Evolutionary conservation across 2,329 filamentous ascomycete genomes (phyloP).

Genomic region (Fusarium solani-melongenae): DNA sequence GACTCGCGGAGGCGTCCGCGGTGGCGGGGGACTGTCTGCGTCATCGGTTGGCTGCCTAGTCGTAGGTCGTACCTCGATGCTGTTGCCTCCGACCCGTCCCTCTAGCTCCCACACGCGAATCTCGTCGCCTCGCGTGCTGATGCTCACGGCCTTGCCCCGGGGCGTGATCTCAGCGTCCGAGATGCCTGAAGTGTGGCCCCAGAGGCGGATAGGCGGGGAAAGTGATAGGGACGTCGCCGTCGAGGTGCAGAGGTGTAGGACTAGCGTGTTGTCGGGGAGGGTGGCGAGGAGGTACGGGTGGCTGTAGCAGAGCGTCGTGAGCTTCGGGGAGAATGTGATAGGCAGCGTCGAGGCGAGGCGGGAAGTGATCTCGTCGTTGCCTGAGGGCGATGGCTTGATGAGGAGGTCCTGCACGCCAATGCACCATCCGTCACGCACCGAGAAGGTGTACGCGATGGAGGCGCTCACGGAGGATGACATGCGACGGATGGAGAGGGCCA

Average conservation of each 20-base stretch:
- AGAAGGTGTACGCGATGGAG: slow-evolving; percentile 87
- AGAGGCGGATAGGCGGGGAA: slow-evolving; percentile 79
- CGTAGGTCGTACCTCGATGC: slow-evolving; percentile 62
- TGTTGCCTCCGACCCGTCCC: slow-evolving; percentile 68
- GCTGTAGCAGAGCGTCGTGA: slow-evolving; percentile 72
- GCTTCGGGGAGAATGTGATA: slow-evolving; percentile 48
- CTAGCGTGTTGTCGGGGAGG: slow-evolving; percentile 87
- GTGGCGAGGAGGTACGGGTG: slow-evolving; percentile 89
- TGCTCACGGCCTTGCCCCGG: slow-evolving; percentile 89
- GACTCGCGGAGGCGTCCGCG: not conserved
- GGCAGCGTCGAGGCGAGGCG: slow-evolving; percentile 52
- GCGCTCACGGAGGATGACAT: slow-evolving; percentile 74
- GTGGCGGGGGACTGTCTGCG: slow-evolving; percentile 23
- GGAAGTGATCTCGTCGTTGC: slow-evolving; percentile 49
- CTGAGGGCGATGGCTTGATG: slow-evolving; percentile 55
- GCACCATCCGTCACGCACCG: slow-evolving; percentile 84
- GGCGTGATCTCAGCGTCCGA: slow-evolving; percentile 86
- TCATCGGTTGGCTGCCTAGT: slow-evolving; percentile 41
- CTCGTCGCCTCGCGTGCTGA: slow-evolving; percentile 82
- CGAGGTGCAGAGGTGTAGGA: slow-evolving; percentile 84
- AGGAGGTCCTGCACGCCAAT: slow-evolving; percentile 92
- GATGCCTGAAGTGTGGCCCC: slow-evolving; percentile 92
- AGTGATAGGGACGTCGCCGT: slow-evolving; percentile 74
- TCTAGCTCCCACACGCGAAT: slow-evolving; percentile 92
- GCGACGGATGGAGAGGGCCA: slow-evolving; percentile 84